Percentiles rank a stretch among this genome's conserved stretches.
Conservation (phyloP, 108 stramenopile species). For the Pseudonitzschia multistriata region DNA sequence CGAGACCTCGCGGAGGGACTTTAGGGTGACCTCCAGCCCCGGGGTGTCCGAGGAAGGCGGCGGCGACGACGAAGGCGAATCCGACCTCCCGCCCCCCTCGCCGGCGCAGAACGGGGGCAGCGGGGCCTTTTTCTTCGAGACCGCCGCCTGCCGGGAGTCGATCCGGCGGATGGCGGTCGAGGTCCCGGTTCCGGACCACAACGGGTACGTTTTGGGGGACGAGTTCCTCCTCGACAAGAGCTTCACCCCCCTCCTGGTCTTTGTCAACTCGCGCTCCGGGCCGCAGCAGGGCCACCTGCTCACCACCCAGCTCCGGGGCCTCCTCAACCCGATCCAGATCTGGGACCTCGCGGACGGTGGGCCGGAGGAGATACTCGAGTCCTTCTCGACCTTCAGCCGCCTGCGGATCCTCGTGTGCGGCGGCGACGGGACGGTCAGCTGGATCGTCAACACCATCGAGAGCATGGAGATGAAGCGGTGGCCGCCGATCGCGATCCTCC, state of each 20-base stretch:
- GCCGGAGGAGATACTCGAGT: conserved; percentile 76
- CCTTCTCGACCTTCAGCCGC: conserved; percentile 61
- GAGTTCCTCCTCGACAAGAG: conserved; percentile 53
- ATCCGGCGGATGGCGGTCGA: conserved; percentile 56
- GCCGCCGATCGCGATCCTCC: conserved; percentile 90
- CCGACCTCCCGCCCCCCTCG: neutral
- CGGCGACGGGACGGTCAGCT: conserved; percentile 92
- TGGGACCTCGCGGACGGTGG: conserved; percentile 86
- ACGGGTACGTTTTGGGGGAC: conserved; percentile 84
- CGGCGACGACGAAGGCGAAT: conserved; percentile 4
- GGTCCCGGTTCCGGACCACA: conserved; percentile 71
- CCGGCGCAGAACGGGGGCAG: neutral
- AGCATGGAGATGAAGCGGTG: conserved; percentile 71
- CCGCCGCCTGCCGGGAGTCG: conserved; percentile 56
- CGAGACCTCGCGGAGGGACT: neutral
- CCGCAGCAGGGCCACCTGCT: conserved; percentile 81
- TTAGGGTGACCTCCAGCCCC: neutral
- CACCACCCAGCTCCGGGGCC: conserved; percentile 71
- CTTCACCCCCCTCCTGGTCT: conserved; percentile 83
- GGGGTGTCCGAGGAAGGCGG: neutral
- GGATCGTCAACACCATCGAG: conserved; percentile 85
- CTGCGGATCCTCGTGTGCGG: conserved; percentile 85
- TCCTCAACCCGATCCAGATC: conserved; percentile 88
- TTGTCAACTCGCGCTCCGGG: conserved; percentile 86
- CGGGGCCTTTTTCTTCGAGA: conserved; percentile 75